Conservation (phyloP, 192 early-diverging fungal genomes). For the Podila minutissima region DNA sequence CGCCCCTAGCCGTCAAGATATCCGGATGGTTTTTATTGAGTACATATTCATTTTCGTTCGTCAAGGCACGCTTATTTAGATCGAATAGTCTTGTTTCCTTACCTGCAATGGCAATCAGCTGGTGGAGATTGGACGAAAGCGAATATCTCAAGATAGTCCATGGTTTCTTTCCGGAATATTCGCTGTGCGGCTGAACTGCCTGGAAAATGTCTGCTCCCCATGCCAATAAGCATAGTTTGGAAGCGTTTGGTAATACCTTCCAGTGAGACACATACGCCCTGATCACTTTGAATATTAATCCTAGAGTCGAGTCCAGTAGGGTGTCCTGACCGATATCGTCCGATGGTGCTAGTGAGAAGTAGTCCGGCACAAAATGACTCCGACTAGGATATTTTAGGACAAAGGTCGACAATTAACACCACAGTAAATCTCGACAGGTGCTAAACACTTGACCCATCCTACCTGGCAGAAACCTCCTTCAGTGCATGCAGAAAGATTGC, state of each 20-base stretch:
- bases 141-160: slow-evolving; percentile 10
- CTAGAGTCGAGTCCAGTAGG: neutral
- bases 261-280: slow-evolving; percentile 7
- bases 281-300: neutral
- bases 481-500: slow-evolving; percentile 15
- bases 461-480: slow-evolving; percentile 41
- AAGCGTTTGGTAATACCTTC: slow-evolving; percentile 8
- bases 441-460: neutral
- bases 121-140: slow-evolving; percentile 23
- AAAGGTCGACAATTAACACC: neutral
- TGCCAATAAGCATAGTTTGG: slow-evolving; percentile 23
- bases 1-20: slow-evolving; percentile 11
- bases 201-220: slow-evolving; percentile 21
- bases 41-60: too few species aligned
- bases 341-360: neutral
- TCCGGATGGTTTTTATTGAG: too few species aligned
- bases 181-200: neutral
- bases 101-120: slow-evolving; percentile 34
- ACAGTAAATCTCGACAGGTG: neutral
- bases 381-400: slow-evolving; percentile 1
- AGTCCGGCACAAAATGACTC: slow-evolving; percentile 15
- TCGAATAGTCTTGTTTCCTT: neutral
- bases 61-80: too few species aligned
- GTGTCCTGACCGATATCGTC: neutral
- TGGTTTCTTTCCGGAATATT: neutral